Evolutionary conservation across 768 basidiomycete genomes (phyloP).

Genomic region (Mrakia gelida): DNA sequence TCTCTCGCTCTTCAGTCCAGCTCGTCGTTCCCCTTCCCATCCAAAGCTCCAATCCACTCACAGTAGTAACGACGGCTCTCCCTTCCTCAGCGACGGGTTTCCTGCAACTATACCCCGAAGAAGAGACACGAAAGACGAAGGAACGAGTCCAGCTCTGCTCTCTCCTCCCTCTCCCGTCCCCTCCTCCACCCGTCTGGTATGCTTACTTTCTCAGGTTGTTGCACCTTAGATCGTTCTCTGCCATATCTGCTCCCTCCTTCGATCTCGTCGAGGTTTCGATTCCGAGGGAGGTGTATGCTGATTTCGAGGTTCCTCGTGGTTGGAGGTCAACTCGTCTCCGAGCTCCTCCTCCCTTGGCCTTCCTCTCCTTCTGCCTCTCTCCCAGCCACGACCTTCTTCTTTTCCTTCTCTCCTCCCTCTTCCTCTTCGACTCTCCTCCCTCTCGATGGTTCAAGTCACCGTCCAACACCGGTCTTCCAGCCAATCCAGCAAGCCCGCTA

Average conservation of each 20-base stretch:
- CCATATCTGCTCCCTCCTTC: neutral
- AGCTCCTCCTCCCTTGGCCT: neutral
- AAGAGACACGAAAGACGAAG: neutral
- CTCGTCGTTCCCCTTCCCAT: neutral
- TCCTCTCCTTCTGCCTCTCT: neutral
- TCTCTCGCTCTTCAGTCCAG: neutral
- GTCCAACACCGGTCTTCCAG: conserved; percentile 49
- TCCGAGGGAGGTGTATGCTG: neutral
- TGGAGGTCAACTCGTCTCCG: neutral
- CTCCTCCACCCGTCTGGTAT: neutral
- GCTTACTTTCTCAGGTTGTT: conserved; percentile 26
- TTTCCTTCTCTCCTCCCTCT: neutral
- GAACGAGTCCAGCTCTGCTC: conserved; percentile 10
- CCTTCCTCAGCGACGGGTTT: conserved; percentile 27
- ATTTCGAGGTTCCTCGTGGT: neutral
- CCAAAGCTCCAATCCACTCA: neutral
- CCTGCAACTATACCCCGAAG: conserved; percentile 6
- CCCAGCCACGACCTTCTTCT: neutral
- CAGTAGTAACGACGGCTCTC: conserved; percentile 29
- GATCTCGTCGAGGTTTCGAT: neutral
- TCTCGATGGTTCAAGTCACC: conserved; percentile 54
- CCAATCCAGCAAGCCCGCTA: conserved; percentile 40
- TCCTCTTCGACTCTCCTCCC: neutral
- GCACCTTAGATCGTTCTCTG: conserved; percentile 28
- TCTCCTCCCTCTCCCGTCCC: neutral